Evolutionary conservation across 2,329 filamentous ascomycete genomes (phyloP), one percentile per base, ranked within the genome.

Genomic region (Phyllosticta citriasiana): DNA sequence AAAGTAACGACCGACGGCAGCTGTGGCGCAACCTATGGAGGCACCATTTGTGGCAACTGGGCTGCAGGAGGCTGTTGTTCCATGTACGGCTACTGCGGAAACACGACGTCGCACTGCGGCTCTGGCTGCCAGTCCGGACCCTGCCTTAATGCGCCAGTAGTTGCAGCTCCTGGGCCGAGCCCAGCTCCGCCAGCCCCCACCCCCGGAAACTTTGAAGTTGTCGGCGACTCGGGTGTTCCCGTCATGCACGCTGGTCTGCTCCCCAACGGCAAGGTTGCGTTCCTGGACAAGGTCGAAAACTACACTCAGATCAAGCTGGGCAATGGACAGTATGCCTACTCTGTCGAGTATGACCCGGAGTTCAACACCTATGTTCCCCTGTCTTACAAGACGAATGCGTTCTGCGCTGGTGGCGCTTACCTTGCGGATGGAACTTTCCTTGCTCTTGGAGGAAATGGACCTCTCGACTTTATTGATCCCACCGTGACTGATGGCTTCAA

Each of bases 241-340:
- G 82, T 78, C 16, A 86, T 86, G 84, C 82, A 84, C 66, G 83
- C 82, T 64, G 81, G 77, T 66, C 75, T 86, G 24, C 76, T 85
- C 74, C 80, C 77, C 14, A 84, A 85, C 66, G 82, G 83, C 25
- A 76, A 77, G 57, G 82, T 85, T 10, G 76, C 83, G 47, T 86
- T 86, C 71, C 72, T 85, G 16, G 84, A 86, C 74, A 86, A 86
- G 69, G 76, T 86, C 30, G 83, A 86, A 68, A 81, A 85, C 69
- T 85, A 82, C 70, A 84, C 83, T 0, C 76, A 85, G 63, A 66
- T 85, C 54, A 79, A 75, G 64, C 75, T 84, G 7, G 63, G 76
- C 16, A 79, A 83, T 67, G 81, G 81, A 27, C 77, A 80, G 59
- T 83, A 78, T 63, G 84, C 84, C 0, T 85, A 84, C 72, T 84